Evolutionary conservation across 768 basidiomycete species (phyloP).

Genomic region (Pulveroboletus sp.): DNA sequence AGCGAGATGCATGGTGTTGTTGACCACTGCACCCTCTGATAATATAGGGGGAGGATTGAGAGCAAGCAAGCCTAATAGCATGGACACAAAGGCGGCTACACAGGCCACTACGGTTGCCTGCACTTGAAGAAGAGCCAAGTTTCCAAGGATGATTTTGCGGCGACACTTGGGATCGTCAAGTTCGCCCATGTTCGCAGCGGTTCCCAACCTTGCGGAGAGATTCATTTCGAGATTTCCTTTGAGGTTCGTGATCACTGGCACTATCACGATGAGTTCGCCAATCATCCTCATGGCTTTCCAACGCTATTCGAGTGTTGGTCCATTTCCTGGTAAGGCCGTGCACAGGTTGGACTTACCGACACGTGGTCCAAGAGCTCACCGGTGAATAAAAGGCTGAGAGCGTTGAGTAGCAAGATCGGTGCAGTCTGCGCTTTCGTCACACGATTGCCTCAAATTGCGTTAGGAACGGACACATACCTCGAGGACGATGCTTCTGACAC

Average conservation of each 20-base stretch:
- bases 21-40: constrained; percentile 3
- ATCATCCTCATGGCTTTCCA: constrained; percentile 89
- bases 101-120: constrained; percentile 89
- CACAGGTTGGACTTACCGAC: constrained; percentile 51
- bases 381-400: constrained; percentile 81
- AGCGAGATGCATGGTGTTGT: constrained; percentile 9
- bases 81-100: constrained; percentile 73
- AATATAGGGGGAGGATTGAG: constrained; percentile 31
- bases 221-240: constrained; percentile 99
- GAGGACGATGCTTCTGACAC: constrained; percentile 57
- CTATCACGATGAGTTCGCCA: constrained; percentile 94
- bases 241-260: constrained; percentile 90
- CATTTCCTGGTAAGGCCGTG: constrained; percentile 2
- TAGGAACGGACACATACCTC: constrained; percentile 47
- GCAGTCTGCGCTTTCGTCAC: constrained; percentile 53
- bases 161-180: constrained; percentile 69
- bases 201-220: constrained; percentile 90
- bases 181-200: constrained; percentile 89
- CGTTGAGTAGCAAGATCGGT: constrained; percentile 81
- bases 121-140: constrained; percentile 83
- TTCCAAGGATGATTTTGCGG: constrained; percentile 68
- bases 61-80: constrained; percentile 63
- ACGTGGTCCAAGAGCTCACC: constrained; percentile 87
- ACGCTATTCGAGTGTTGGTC: constrained; percentile 41
- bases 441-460: background rate